Evolutionary conservation across 306 rosid species (phyloP).

Genomic region (Corylus americana): DNA sequence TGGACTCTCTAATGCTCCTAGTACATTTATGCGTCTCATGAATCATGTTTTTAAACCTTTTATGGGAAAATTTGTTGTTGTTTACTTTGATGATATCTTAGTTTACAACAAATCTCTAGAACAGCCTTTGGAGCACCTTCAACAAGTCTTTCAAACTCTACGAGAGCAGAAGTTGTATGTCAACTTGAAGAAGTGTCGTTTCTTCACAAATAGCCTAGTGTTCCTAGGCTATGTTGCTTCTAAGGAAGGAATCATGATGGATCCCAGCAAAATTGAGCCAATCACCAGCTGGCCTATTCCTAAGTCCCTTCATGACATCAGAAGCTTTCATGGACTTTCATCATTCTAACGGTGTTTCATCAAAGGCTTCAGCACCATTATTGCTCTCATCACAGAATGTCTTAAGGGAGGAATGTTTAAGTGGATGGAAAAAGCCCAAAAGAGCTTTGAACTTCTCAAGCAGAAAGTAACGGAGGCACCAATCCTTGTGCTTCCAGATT

Average conservation of each 20-base stretch:
- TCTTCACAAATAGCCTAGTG: not conserved
- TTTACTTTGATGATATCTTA: not conserved
- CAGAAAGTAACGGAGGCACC: too few species aligned
- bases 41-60: too few species aligned
- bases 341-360: not conserved
- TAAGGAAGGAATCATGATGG: too few species aligned
- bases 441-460: too few species aligned
- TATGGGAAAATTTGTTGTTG: too few species aligned
- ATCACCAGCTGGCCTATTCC: too few species aligned
- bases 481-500: too few species aligned
- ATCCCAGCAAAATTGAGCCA: too few species aligned
- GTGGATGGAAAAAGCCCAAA: not conserved
- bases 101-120: not conserved
- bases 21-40: too few species aligned
- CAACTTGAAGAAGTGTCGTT: slow-evolving; percentile 6
- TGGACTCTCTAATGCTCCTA: too few species aligned
- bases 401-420: not conserved
- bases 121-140: not conserved
- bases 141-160: not conserved
- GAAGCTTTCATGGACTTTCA: not conserved
- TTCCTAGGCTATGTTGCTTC: slow-evolving; percentile 1
- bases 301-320: too few species aligned
- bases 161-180: not conserved
- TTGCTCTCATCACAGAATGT: not conserved
- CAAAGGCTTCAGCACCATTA: not conserved